Evolutionary conservation across 805 yeast species (phyloP).

Genomic region (Wickerhamomyces canadensis): DNA sequence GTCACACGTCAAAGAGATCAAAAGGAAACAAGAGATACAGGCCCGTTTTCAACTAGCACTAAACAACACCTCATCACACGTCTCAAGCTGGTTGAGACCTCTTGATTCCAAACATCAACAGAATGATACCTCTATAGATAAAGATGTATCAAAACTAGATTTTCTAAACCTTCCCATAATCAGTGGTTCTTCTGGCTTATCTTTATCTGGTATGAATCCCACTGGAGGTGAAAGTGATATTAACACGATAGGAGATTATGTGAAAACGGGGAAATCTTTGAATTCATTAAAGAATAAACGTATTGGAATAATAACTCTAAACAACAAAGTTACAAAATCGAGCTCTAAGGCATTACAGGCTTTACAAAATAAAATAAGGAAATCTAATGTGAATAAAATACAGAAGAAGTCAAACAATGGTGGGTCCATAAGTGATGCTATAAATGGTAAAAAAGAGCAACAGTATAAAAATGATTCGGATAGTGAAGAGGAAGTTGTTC

Average conservation of each 20-base stretch:
- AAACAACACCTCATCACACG: conserved; percentile 13
- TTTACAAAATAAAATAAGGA: conserved; percentile 20
- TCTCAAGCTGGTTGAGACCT: conserved; percentile 20
- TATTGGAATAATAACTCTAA: conserved; percentile 1
- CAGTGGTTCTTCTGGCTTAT: conserved; percentile 17
- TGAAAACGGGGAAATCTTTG: conserved; percentile 18
- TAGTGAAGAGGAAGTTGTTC: conserved; percentile 14
- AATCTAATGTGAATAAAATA: conserved; percentile 8
- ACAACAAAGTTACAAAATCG: conserved; percentile 1
- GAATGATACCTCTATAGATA: neutral
- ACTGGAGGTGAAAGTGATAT: conserved; percentile 4
- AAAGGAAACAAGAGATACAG: conserved; percentile 20
- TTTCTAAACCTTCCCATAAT: conserved; percentile 22
- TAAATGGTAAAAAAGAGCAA: too few relatives aligned
- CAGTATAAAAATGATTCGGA: conserved; percentile 13
- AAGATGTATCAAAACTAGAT: conserved; percentile 14
- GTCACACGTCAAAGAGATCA: conserved; percentile 23
- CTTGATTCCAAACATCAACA: neutral
- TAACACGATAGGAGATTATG: conserved; percentile 24
- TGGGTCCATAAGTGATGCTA: neutral
- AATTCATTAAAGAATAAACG: conserved; percentile 13
- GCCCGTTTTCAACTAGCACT: conserved; percentile 19
- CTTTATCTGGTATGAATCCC: conserved; percentile 3
- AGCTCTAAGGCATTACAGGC: conserved; percentile 20
- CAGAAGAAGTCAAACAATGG: neutral